Evolutionary conservation across 805 yeast species (phyloP), one percentile per base, ranked within the genome.

Genomic region (Barnettozyma botsteinii): DNA sequence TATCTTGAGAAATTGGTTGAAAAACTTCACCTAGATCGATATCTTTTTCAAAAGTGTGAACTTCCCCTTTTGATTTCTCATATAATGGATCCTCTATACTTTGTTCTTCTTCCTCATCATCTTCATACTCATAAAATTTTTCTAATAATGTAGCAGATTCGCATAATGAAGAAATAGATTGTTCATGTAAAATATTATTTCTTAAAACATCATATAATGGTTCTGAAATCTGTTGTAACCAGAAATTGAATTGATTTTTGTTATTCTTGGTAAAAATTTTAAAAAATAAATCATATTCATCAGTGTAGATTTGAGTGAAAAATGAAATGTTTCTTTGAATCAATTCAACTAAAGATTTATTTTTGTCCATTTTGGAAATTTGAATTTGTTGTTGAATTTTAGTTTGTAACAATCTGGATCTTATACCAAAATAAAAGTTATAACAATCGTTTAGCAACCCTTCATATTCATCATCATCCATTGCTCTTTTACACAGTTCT

Each of bases 201-300:
- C 96, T 70, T 26, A 86, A 57, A 3, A 69, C 60, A 47, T 85
- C 91, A 52, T 88, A 84, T 20, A 89, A 62, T 0, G 96, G 93
- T 27, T 87, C 96, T 24, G 85, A 67, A 4, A 87, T 51, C 19
- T 68, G 70, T 33, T 72, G 74, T 44, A 84, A 73, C 79, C 85
- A 86, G 7, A 64, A 60, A 41, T 73, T 72, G 34, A 85, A 56
- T 18, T 54, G 52, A 22, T 43, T 35, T 42, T 53, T 72, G 62
- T 61, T 29, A 40, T 67, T 62, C 4, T 47, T 53, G 35, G 58
- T 61, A 55, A 85, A 83, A 26, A 81, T 70, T 30, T 64, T 61
- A 29, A 61, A 62, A 57, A 83, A 88, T 7, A 86, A 58, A 0
- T 64, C 65, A 49, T 66, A 67, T 53, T 88, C 97, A 41, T 72